phyloP scores from a whole-genome alignment of 768 basidiomycete genomes.

The Leucosporidium yakuticum region DNA sequence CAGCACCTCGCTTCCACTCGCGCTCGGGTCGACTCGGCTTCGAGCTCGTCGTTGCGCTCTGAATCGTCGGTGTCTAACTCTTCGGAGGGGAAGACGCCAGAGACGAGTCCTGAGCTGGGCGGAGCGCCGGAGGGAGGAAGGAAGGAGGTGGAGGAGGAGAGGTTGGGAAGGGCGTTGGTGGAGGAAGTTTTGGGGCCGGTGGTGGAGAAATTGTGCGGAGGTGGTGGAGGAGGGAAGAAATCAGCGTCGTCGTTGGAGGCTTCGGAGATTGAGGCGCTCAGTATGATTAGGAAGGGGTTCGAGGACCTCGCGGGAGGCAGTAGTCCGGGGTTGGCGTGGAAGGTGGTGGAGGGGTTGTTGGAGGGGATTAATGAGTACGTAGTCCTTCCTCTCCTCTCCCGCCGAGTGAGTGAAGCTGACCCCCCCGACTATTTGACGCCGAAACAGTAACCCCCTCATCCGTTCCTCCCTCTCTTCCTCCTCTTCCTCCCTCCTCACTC shows the following conservation, averaged over 20 bases:
- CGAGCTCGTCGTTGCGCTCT: neutral
- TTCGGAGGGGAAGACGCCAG: neutral
- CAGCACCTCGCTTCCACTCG: neutral
- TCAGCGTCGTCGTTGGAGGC: conserved; percentile 2
- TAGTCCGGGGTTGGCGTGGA: conserved; percentile 80
- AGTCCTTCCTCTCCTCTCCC: neutral
- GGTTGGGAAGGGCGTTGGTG: conserved; percentile 52
- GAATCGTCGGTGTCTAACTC: conserved; percentile 1
- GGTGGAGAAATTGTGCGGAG: neutral
- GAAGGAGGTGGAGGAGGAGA: no score
- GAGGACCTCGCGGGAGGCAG: conserved; percentile 71
- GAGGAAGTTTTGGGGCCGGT: conserved; percentile 62
- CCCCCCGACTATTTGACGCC: neutral
- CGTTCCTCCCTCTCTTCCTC: conserved; percentile 76
- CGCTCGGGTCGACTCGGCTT: neutral
- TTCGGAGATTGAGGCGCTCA: conserved; percentile 75
- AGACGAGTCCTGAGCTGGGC: no score
- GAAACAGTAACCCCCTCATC: conserved; percentile 66
- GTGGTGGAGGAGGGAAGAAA: neutral
- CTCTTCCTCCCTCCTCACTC: conserved; percentile 63
- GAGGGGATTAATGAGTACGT: conserved; percentile 85
- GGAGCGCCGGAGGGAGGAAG: no score
- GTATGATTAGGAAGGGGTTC: conserved; percentile 85
- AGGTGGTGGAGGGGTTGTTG: conserved; percentile 78
- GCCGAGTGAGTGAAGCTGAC: neutral